Evolutionary conservation across 2,329 filamentous ascomycete genomes (phyloP), one percentile per base, ranked within the genome.

Genomic region (Byssoonygena ceratinophila): DNA sequence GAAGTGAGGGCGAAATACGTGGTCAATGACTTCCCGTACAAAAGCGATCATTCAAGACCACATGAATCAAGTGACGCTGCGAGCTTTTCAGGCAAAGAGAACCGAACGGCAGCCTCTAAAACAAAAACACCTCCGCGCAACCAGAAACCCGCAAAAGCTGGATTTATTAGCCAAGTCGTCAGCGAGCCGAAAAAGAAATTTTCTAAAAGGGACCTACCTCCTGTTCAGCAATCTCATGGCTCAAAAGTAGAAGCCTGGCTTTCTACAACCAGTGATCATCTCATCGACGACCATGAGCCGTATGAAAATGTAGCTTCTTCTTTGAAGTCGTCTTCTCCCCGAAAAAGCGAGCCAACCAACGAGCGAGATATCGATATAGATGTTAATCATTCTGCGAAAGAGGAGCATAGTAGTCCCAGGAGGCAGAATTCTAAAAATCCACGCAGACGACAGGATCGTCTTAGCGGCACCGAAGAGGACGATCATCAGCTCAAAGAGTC

Each of bases 181-280:
- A 68, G 68, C 31, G 70, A 72, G 47, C 71, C 70, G 1, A 69
- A 64, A 53, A 74, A 71, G 54, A 68, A 72, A 57, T 72, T 75
- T 55, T 62, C 64, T n/a, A 68, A 68, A 52, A 65, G 68, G 4
- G 69, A 70, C 47, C 70, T 71, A 20, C 66, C 70, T 9, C 63
- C 63, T n/a, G 55, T 58, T 3, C 63, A 70, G 8, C 60, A 59
- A 14, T 60, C 60, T 18, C 73, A 73, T 43, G 68, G 74, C 12
- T 72, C 74, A 49, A 78, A 78, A 45, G 76, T 84, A 23, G 77
- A 83, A 64, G 77, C 79, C 46, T 84, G 81, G 81, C 72, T 84
- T 4, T 74, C 74, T 1, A 70, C 69, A 49, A 79, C 77, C 1
- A 71, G 75, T 7, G 77, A 81, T 63, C 76, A 77, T 1, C 78